phyloP scores from a whole-genome alignment of 192 early-diverging fungal species.

The Lobosporangium transversale region DNA sequence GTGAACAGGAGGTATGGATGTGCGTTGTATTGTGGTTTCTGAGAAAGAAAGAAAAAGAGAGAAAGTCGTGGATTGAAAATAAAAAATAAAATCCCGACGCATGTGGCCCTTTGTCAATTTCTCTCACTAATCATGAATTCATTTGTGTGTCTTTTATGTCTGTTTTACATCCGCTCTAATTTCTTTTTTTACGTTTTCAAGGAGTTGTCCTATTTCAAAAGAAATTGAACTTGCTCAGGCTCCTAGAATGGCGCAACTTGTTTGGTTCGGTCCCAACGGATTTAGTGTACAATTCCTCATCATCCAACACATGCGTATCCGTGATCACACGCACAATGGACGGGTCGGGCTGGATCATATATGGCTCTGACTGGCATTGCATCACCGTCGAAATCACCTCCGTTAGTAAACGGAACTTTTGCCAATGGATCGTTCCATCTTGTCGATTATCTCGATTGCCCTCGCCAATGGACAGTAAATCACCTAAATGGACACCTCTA shows the following conservation, averaged over 20 bases:
- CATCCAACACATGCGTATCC: slow-evolving; percentile 45
- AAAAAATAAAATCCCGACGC: no score
- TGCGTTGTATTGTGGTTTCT: no score
- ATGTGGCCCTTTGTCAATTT: no score
- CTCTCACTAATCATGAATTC: no score
- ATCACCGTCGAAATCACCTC: slow-evolving; percentile 69
- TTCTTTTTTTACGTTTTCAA: neutral
- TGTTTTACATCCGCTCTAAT: neutral
- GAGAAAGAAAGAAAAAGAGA: no score
- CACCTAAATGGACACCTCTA: slow-evolving; percentile 72
- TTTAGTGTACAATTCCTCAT: slow-evolving; percentile 54
- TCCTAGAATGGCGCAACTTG: slow-evolving; percentile 37
- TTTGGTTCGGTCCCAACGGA: slow-evolving; percentile 53
- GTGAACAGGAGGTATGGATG: no score
- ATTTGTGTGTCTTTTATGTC: neutral
- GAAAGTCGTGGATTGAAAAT: no score
- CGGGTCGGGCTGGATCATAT: slow-evolving; percentile 47
- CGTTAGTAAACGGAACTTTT: slow-evolving; percentile 77
- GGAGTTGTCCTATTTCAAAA: slow-evolving; percentile 14
- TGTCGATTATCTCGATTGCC: slow-evolving; percentile 69
- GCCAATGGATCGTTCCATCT: slow-evolving; percentile 76
- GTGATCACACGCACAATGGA: slow-evolving; percentile 48
- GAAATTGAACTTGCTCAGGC: slow-evolving; percentile 46
- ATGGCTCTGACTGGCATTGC: slow-evolving; percentile 61
- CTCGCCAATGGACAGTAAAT: slow-evolving; percentile 78